Evolutionary conservation across 208 protist genomes (phyloP), one percentile per base, ranked within the genome.

Genomic region (Herpetomonas samuelpessoai): DNA sequence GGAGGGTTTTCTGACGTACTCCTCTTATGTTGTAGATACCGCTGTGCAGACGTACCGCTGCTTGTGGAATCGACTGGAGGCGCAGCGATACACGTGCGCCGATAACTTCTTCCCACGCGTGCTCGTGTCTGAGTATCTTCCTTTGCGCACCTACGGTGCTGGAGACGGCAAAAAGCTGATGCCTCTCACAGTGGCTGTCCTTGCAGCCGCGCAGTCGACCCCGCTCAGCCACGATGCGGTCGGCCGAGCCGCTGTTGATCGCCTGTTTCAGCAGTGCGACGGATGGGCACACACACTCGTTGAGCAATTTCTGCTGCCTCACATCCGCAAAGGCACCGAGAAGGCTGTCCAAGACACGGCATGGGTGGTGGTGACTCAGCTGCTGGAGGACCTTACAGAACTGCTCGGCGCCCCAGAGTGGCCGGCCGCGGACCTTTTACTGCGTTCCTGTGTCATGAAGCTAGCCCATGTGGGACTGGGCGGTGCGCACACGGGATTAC

Each of bases 331-430:
- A 2, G 66, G 57, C 31, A 30, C 55, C 18, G 65, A 76, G 27
- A 76, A 74, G 53, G 39, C 57, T 0, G 83, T 86, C 49, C 55
- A 78, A n/a, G 66, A 76, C 45, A 26, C 67, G 19, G 64, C 72
- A 48, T 65, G 60, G 61, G 45, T 53, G 10, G 24, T 71, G 22
- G 58, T 79, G 44, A 46, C 83, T 27, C 74, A 76, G 38, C 52
- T 96, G 22, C 65, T 72, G 25, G 86, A 93, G 57, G 86, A 96
- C 71, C 64, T 93, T 22, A 68, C 78, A n/a, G 65, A 81, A 26
- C 73, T 93, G 22, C 46, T 96, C 1, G 76, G 82, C 14, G 41
- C 79, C 24, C 84, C 84, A 2, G 80, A 90, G 53, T 96, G 79
- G 74, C 84, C 86, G 4, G 82, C 48, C 1, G 90, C 86, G 2